Percentiles rank a stretch among this genome's conserved stretches.
These are phyloP conservation scores for Erigeron philadelphicus DNA, from an alignment of 140 eudicot species.

Conservation along the genomic window DNA sequence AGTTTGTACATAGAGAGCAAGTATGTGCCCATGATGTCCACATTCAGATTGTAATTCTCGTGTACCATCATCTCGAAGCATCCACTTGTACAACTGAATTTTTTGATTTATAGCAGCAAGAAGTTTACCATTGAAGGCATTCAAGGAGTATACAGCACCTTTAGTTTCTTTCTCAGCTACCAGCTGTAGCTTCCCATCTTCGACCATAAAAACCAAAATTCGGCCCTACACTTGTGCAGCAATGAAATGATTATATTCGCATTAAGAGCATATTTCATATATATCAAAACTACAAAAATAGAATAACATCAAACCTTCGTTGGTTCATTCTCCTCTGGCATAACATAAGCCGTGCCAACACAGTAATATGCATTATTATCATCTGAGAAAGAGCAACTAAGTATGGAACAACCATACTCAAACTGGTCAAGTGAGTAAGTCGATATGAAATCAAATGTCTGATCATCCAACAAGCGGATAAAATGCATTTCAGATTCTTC, in stretches of 20 bases:
- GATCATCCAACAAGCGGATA: constrained; percentile 88
- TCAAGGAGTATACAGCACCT: constrained; percentile 86
- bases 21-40: constrained; percentile 97
- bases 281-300: neutral
- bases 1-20: constrained; percentile 93
- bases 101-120: constrained; percentile 96
- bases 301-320: constrained; percentile 50
- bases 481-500: constrained; percentile 86
- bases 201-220: constrained; percentile 71
- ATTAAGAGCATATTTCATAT: neutral
- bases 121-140: constrained; percentile 92
- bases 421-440: constrained; percentile 81
- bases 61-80: constrained; percentile 94
- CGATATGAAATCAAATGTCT: constrained; percentile 82
- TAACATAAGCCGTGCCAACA: constrained; percentile 89
- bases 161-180: constrained; percentile 95
- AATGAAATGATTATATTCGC: neutral
- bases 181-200: constrained; percentile 79
- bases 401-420: constrained; percentile 84
- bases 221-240: constrained; percentile 56
- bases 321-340: constrained; percentile 94
- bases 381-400: constrained; percentile 91
- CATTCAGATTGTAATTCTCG: constrained; percentile 91
- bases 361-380: constrained; percentile 90
- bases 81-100: constrained; percentile 92